A percentile compares a stretch with the other conserved stretches of the same genome.
Evolutionary conservation across 2,329 filamentous ascomycete species (phyloP).

Genomic region (Paramyrothecium sp.): DNA sequence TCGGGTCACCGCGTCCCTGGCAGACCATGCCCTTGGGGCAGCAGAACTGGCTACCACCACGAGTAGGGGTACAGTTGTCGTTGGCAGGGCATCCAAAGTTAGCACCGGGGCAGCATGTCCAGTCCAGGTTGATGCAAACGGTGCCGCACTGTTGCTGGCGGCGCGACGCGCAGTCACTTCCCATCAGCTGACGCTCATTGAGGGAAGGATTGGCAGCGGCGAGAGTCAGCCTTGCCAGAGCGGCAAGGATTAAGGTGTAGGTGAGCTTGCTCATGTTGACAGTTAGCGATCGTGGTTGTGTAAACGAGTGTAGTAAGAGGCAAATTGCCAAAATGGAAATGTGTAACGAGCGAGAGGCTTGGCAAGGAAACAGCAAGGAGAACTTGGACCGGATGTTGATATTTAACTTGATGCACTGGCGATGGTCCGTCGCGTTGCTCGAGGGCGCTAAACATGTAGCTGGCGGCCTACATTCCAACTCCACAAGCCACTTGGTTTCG

Average conservation of each 20-base stretch:
- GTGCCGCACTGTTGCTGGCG: constrained; percentile 23
- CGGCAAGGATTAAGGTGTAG: constrained; percentile 12
- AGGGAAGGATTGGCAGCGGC: constrained; percentile 16
- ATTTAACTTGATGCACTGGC: background rate
- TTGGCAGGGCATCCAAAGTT: constrained; percentile 22
- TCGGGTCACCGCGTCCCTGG: constrained; percentile 21
- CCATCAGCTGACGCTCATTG: constrained; percentile 15
- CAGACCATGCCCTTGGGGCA: constrained; percentile 25
- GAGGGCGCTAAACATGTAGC: background rate
- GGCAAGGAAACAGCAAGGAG: background rate
- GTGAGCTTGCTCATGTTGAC: constrained; percentile 23
- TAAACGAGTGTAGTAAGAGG: constrained; percentile 4
- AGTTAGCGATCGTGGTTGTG: background rate
- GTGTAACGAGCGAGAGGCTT: background rate
- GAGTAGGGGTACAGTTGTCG: constrained; percentile 19
- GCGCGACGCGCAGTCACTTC: constrained; percentile 18
- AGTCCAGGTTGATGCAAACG: constrained; percentile 22
- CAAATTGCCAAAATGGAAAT: background rate
- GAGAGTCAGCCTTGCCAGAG: constrained; percentile 11
- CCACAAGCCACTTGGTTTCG: background rate
- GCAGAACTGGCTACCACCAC: constrained; percentile 24
- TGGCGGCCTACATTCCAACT: background rate
- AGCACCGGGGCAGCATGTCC: constrained; percentile 27
- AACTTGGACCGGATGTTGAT: background rate
- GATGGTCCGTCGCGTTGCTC: no score